phyloP scores from a whole-genome alignment of 2,329 filamentous ascomycete genomes.

The Venturia carpophila region DNA sequence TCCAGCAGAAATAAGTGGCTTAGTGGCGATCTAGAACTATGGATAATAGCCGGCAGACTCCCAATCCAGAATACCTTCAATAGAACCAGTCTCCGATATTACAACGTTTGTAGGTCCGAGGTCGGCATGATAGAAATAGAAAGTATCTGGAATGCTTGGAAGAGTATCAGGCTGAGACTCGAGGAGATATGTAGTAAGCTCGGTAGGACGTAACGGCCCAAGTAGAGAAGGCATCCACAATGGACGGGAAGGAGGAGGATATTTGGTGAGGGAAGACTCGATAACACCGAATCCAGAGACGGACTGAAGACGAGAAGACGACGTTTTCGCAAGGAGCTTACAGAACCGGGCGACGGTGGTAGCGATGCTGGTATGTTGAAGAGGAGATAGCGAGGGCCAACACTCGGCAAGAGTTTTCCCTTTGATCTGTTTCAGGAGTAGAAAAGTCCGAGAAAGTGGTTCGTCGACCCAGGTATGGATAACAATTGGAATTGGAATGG shows the following conservation, averaged over 20 bases:
- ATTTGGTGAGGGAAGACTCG: conserved; percentile 11
- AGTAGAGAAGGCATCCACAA: conserved; percentile 18
- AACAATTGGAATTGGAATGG: conserved; percentile 17
- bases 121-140: conserved; percentile 17
- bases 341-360: conserved; percentile 16
- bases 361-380: conserved; percentile 12
- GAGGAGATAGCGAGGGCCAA: conserved; percentile 17
- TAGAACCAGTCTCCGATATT: conserved; percentile 15
- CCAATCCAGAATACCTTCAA: conserved; percentile 18
- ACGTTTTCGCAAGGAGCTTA: conserved; percentile 9
- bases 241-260: conserved; percentile 12
- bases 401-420: conserved; percentile 16
- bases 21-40: conserved; percentile 18
- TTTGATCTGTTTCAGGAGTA: conserved; percentile 4
- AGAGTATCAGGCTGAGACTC: background rate
- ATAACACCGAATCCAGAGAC: conserved; percentile 11
- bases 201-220: background rate
- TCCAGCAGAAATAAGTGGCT: conserved; percentile 17
- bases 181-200: conserved; percentile 1
- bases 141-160: conserved; percentile 4
- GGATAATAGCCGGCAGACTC: conserved; percentile 19
- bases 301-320: conserved; percentile 15
- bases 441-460: background rate
- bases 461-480: conserved; percentile 16
- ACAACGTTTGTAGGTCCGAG: conserved; percentile 14